phyloP scores from a whole-genome alignment of 305 asterid genomes.

The Solanum hybrid region DNA sequence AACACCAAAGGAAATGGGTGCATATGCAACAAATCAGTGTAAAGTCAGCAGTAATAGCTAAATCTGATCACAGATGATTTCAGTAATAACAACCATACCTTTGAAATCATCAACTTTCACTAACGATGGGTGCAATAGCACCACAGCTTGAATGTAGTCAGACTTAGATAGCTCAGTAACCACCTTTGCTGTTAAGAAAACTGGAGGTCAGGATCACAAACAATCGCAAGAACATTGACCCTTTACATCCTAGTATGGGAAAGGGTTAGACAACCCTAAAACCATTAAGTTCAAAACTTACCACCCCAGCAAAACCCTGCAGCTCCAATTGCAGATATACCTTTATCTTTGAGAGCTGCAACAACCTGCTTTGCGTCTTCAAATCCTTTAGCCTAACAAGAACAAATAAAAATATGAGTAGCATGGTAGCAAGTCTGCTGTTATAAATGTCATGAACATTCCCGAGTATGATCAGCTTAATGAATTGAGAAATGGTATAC shows the following conservation, averaged over 20 bases:
- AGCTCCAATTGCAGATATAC: conserved; percentile 17
- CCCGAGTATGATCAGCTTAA: neutral
- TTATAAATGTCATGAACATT: neutral
- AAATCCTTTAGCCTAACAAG: conserved; percentile 15
- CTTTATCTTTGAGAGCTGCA: conserved; percentile 12
- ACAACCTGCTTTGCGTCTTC: conserved; percentile 19
- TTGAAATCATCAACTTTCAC: conserved; percentile 41
- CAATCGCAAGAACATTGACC: neutral
- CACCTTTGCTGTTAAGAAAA: conserved; percentile 40
- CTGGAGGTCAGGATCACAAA: neutral
- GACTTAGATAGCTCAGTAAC: conserved; percentile 32
- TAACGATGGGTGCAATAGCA: conserved; percentile 40
- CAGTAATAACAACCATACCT: conserved; percentile 19
- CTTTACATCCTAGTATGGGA: neutral
- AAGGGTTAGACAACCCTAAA: neutral
- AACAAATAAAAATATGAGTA: neutral
- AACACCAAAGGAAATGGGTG: neutral
- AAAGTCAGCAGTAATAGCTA: neutral
- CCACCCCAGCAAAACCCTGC: conserved; percentile 40
- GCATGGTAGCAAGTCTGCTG: neutral
- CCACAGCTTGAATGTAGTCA: conserved; percentile 43
- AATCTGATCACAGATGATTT: neutral
- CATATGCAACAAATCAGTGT: neutral
- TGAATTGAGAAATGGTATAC: neutral
- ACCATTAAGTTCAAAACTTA: conserved; percentile 20